A percentile compares a stretch with the other conserved stretches of the same genome.
These are phyloP conservation scores for Wickerhamomyces sp. DNA, from an alignment of 1,139 yeast species.

Conservation along the genomic window DNA sequence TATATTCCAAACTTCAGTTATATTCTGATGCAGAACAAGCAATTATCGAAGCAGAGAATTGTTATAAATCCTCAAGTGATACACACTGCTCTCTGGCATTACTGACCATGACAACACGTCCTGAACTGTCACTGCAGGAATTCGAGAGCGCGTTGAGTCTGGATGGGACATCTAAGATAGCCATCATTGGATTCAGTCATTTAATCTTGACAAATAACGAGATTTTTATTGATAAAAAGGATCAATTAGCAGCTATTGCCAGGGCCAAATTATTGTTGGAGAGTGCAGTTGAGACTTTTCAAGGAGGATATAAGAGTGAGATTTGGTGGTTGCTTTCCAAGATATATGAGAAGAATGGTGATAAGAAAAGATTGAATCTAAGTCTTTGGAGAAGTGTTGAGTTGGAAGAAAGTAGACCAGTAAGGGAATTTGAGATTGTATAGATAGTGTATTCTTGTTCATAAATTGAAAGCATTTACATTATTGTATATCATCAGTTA, in stretches of 20 bases:
- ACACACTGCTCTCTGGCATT: slow-evolving; percentile 54
- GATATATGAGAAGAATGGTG: slow-evolving; percentile 60
- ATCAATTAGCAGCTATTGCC: slow-evolving; percentile 59
- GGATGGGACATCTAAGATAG: slow-evolving; percentile 45
- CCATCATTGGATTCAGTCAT: slow-evolving; percentile 64
- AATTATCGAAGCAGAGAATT: slow-evolving; percentile 62
- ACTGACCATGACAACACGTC: slow-evolving; percentile 32
- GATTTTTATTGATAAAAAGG: slow-evolving; percentile 41
- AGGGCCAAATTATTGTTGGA: slow-evolving; percentile 63
- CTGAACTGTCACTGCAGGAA: slow-evolving; percentile 51
- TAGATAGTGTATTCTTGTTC: background rate
- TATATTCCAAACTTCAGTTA: slow-evolving; percentile 56
- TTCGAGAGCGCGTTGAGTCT: slow-evolving; percentile 63
- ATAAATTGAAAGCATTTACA: too few relatives aligned
- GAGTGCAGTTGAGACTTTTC: slow-evolving; percentile 42
- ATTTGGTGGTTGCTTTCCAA: slow-evolving; percentile 69
- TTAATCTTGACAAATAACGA: slow-evolving; percentile 36
- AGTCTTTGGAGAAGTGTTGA: slow-evolving; percentile 66
- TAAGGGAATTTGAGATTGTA: slow-evolving; percentile 36
- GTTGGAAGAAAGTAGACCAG: slow-evolving; percentile 63
- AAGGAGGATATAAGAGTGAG: slow-evolving; percentile 59
- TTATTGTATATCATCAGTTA: too few relatives aligned
- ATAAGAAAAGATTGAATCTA: slow-evolving; percentile 44
- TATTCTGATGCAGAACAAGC: slow-evolving; percentile 66
- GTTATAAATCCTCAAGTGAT: slow-evolving; percentile 44